Conservation (phyloP, 2,329 filamentous ascomycete species). For the Mycosphaerelloides madeirae region DNA sequence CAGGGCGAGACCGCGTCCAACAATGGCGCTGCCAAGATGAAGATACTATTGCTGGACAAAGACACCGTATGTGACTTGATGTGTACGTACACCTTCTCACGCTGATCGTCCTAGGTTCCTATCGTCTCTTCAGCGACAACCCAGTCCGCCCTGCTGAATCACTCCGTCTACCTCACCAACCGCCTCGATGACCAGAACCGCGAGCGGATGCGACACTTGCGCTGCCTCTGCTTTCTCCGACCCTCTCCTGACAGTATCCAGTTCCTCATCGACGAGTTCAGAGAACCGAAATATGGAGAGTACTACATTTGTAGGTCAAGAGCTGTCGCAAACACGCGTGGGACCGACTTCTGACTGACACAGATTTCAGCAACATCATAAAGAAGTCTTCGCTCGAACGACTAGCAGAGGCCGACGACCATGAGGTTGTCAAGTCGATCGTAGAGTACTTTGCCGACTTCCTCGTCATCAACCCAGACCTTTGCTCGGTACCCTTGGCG, state of each 20-base stretch:
- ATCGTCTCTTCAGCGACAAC: slow-evolving; percentile 94
- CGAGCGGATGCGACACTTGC: slow-evolving; percentile 96
- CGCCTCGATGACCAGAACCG: slow-evolving; percentile 82
- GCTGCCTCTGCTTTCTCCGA: slow-evolving; percentile 87
- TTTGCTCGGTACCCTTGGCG: slow-evolving; percentile 41
- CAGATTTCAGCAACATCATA: slow-evolving; percentile 90
- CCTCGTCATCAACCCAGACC: slow-evolving; percentile 87
- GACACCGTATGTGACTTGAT: slow-evolving; percentile 62
- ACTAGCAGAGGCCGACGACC: slow-evolving; percentile 91
- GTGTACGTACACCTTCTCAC: slow-evolving; percentile 13
- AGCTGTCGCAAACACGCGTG: background rate
- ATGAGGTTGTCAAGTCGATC: slow-evolving; percentile 89
- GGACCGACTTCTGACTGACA: slow-evolving; percentile 32
- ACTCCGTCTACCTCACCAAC: slow-evolving; percentile 97
- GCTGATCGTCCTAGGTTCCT: slow-evolving; percentile 53
- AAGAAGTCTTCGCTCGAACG: slow-evolving; percentile 94
- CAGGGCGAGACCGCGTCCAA: slow-evolving; percentile 62
- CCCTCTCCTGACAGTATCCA: slow-evolving; percentile 92
- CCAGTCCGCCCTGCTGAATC: slow-evolving; percentile 87
- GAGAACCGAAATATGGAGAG: slow-evolving; percentile 95
- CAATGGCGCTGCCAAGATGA: slow-evolving; percentile 78
- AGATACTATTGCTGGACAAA: slow-evolving; percentile 87
- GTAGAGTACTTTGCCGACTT: slow-evolving; percentile 98
- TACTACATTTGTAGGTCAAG: slow-evolving; percentile 69
- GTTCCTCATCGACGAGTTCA: slow-evolving; percentile 86